These are phyloP conservation scores for Salinomyces thailandicus DNA, from an alignment of 2,329 filamentous ascomycete species.

Conservation along the genomic window DNA sequence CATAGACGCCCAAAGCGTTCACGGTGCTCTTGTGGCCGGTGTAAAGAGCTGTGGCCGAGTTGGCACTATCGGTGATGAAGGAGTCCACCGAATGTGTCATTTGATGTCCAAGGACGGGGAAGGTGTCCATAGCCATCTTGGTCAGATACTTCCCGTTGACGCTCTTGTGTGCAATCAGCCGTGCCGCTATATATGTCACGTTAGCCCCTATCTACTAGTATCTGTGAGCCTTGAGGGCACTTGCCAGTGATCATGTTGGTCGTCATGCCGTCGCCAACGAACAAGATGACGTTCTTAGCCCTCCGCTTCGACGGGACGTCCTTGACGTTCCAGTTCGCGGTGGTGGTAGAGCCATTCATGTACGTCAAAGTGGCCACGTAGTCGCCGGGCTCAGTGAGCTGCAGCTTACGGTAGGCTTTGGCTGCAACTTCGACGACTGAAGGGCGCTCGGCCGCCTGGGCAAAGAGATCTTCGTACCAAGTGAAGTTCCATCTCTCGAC, in stretches of 20 bases:
- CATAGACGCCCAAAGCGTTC: conserved; percentile 73
- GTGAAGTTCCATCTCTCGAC: conserved; percentile 73
- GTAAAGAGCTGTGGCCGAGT: conserved; percentile 72
- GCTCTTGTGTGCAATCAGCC: conserved; percentile 68
- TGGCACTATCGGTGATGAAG: conserved; percentile 80
- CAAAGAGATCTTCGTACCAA: conserved; percentile 75
- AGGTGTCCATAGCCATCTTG: conserved; percentile 62
- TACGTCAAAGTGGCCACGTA: conserved; percentile 69
- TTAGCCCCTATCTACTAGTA: too few species aligned
- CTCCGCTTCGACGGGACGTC: conserved; percentile 58
- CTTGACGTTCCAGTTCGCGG: conserved; percentile 66
- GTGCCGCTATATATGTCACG: too few species aligned
- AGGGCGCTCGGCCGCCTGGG: conserved; percentile 56
- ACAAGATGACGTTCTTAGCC: conserved; percentile 72
- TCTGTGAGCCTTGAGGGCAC: too few species aligned
- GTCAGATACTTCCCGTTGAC: conserved; percentile 78
- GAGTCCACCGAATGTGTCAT: conserved; percentile 79
- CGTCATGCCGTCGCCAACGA: conserved; percentile 62
- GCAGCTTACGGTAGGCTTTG: conserved; percentile 66
- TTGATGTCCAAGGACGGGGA: conserved; percentile 64
- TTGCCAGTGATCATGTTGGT: conserved; percentile 49
- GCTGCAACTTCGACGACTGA: conserved; percentile 70
- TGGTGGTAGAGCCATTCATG: conserved; percentile 53
- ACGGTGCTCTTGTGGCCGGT: conserved; percentile 75
- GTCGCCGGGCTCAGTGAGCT: conserved; percentile 66